A percentile compares a stretch with the other conserved stretches of the same genome.
These are phyloP conservation scores for Neonectria coccinea DNA, from an alignment of 2,329 filamentous ascomycete species.

Conservation along the genomic window DNA sequence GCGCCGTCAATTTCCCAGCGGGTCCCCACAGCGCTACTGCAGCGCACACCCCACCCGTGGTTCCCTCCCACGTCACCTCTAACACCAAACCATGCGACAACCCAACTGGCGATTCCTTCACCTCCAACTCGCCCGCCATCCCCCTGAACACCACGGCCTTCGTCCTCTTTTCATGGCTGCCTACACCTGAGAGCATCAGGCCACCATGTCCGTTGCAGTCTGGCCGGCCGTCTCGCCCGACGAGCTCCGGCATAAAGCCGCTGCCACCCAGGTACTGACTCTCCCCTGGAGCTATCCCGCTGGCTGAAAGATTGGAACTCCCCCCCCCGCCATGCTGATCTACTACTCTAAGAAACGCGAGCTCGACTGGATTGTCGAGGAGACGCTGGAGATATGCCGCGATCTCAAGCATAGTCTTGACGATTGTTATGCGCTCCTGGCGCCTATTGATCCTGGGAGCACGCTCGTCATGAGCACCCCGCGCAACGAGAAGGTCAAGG, in stretches of 20 bases:
- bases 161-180: conserved; percentile 39
- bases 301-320: neutral
- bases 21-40: conserved; percentile 26
- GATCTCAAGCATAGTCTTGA: conserved; percentile 76
- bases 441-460: conserved; percentile 84
- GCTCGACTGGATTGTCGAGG: conserved; percentile 65
- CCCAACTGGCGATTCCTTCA: conserved; percentile 32
- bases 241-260: conserved; percentile 63
- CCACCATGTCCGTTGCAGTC: conserved; percentile 68
- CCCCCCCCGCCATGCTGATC: conserved; percentile 42
- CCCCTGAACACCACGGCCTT: conserved; percentile 5
- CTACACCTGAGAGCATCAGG: conserved; percentile 31
- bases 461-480: conserved; percentile 91
- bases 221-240: conserved; percentile 66
- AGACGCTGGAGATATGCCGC: conserved; percentile 61
- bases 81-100: neutral
- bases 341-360: conserved; percentile 59
- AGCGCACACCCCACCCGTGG: conserved; percentile 26
- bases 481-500: conserved; percentile 90
- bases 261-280: conserved; percentile 62
- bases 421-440: conserved; percentile 88
- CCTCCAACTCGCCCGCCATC: conserved; percentile 36
- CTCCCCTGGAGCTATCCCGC: neutral
- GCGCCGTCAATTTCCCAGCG: conserved; percentile 8
- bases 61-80: conserved; percentile 37